These are phyloP conservation scores for Chrysopogon serrulatus DNA, from an alignment of 176 grass and related monocot species.

Conservation along the genomic window DNA sequence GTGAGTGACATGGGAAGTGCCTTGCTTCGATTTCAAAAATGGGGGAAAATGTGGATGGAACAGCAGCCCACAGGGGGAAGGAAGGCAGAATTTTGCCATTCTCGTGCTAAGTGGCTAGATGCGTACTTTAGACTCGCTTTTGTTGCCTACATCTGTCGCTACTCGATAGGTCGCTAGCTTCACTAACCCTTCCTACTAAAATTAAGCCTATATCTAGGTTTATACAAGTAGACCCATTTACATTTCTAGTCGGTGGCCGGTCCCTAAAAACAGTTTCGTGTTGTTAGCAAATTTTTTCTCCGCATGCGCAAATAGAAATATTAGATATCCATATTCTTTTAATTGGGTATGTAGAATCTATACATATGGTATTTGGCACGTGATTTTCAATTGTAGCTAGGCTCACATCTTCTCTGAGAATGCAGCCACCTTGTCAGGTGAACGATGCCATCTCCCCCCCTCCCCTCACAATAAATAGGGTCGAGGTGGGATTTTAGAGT, in stretches of 20 bases:
- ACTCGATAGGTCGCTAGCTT: neutral
- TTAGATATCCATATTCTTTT: neutral
- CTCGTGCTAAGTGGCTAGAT: neutral
- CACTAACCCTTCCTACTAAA: too few relatives aligned
- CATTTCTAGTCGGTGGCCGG: too few relatives aligned
- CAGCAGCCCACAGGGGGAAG: neutral
- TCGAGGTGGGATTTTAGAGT: neutral
- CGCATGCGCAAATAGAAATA: neutral
- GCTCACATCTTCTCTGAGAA: neutral
- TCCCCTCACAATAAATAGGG: too few relatives aligned
- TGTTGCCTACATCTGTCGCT: neutral
- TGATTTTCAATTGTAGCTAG: rapidly evolving
- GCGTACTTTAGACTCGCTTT: neutral
- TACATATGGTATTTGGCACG: neutral
- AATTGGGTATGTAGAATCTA: neutral
- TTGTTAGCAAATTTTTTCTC: too few relatives aligned
- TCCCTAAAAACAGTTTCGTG: too few relatives aligned
- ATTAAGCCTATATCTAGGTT: too few relatives aligned
- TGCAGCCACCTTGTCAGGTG: neutral
- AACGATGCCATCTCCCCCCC: rapidly evolving
- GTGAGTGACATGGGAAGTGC: neutral
- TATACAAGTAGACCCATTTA: too few relatives aligned
- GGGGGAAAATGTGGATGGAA: neutral
- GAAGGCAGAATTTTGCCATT: neutral
- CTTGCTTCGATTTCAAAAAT: conserved; percentile 2